Evolutionary conservation across 176 grass and related monocot species (phyloP).

Genomic region (Aegilops speltoides): DNA sequence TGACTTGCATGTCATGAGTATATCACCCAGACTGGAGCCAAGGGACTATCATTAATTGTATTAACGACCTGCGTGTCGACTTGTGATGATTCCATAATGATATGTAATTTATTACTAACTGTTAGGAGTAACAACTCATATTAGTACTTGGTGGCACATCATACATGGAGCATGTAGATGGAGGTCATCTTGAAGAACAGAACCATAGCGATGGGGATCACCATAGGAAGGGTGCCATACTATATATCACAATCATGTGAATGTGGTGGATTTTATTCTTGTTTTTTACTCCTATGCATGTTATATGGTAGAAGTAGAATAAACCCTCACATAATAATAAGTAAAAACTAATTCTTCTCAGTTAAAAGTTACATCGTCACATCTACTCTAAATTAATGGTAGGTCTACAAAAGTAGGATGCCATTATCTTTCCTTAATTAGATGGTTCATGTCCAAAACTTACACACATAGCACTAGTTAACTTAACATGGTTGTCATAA

Average conservation of each 20-base stretch:
- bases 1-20: background rate
- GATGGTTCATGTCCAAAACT: background rate
- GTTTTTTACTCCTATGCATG: background rate
- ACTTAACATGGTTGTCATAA: background rate
- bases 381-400: background rate
- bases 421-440: background rate
- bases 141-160: background rate
- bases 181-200: background rate
- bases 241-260: background rate
- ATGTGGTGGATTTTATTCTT: background rate
- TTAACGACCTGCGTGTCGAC: background rate
- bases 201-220: background rate
- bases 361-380: background rate
- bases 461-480: background rate
- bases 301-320: background rate
- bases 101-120: background rate
- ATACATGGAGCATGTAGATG: background rate
- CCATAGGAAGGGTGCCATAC: background rate
- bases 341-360: background rate
- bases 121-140: background rate
- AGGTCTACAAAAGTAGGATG: background rate
- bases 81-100: background rate
- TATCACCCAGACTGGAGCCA: background rate
- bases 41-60: background rate
- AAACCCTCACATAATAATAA: background rate